Evolutionary conservation across 305 asterid genomes (phyloP).

Genomic region (Galium porrigens): DNA sequence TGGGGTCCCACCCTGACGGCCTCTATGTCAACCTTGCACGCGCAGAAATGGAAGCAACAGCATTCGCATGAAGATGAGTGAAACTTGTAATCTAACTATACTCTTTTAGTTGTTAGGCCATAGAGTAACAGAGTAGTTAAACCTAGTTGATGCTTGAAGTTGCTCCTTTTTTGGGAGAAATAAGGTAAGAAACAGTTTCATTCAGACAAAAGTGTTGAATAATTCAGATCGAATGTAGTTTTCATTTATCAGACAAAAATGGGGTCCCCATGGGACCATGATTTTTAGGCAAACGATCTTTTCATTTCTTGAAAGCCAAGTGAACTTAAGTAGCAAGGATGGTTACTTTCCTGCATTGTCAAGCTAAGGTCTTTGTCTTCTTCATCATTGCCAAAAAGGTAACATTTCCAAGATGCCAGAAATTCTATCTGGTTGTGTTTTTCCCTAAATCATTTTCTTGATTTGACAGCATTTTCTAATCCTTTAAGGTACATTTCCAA

Average conservation of each 20-base stretch:
- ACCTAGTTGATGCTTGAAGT: not conserved
- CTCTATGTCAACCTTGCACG: conserved; percentile 52
- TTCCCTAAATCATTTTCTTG: not conserved
- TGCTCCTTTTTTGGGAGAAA: conserved; percentile 2
- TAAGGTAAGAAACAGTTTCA: not conserved
- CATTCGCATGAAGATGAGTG: conserved; percentile 15
- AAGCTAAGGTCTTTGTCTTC: conserved; percentile 27
- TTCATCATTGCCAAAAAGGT: conserved; percentile 10
- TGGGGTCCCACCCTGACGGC: conserved; percentile 40
- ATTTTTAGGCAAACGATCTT: conserved; percentile 20
- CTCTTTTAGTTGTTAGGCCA: conserved; percentile 7
- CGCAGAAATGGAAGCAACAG: conserved; percentile 57
- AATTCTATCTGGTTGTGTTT: not conserved
- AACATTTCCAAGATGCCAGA: not conserved
- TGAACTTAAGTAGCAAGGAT: conserved; percentile 31
- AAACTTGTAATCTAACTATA: conserved; percentile 1
- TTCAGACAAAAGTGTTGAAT: not conserved
- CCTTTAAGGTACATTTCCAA: not conserved
- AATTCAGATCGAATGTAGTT: conserved; percentile 2
- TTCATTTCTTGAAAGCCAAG: conserved; percentile 56
- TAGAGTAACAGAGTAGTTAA: conserved; percentile 1
- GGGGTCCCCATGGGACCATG: conserved; percentile 12
- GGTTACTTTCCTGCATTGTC: conserved; percentile 53
- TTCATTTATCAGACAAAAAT: conserved; percentile 1
- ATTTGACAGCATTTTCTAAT: not conserved